Conservation (phyloP, 305 asterid genomes). For the Fraxinus nigra region DNA sequence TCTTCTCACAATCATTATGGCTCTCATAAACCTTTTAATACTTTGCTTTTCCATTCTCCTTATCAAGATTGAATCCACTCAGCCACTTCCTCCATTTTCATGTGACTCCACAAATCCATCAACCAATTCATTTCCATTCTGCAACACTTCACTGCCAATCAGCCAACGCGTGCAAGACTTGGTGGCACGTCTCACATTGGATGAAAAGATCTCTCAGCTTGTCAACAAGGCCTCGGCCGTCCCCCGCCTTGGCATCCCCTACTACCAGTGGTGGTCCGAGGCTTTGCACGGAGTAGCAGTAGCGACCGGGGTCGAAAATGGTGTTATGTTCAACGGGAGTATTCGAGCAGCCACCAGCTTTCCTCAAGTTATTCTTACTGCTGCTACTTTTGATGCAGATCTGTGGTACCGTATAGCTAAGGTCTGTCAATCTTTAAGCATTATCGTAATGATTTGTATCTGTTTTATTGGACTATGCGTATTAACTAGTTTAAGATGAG, state of each 20-base stretch:
- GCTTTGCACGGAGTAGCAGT: slow-evolving; percentile 68
- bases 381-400: slow-evolving; percentile 48
- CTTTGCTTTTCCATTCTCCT: neutral
- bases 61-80: slow-evolving; percentile 20
- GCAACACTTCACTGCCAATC: slow-evolving; percentile 45
- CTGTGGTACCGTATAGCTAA: slow-evolving; percentile 57
- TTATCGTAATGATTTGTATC: slow-evolving; percentile 6
- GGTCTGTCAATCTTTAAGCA: slow-evolving; percentile 28
- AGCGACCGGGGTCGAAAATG: slow-evolving; percentile 41
- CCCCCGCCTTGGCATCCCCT: slow-evolving; percentile 53
- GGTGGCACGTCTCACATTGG: slow-evolving; percentile 64
- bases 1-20: neutral
- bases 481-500: slow-evolving; percentile 7
- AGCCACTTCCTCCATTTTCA: slow-evolving; percentile 58
- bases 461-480: neutral
- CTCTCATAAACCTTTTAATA: slow-evolving; percentile 18
- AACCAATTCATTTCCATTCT: slow-evolving; percentile 45
- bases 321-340: slow-evolving; percentile 36
- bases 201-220: slow-evolving; percentile 70
- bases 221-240: slow-evolving; percentile 56
- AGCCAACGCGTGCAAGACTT: slow-evolving; percentile 47
- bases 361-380: slow-evolving; percentile 63
- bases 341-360: slow-evolving; percentile 62
- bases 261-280: slow-evolving; percentile 77
- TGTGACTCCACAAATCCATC: slow-evolving; percentile 47